Evolutionary conservation across 257 asterid genomes (phyloP), one percentile per base, ranked within the genome.

Genomic region (Nicotiana obtusifolia): DNA sequence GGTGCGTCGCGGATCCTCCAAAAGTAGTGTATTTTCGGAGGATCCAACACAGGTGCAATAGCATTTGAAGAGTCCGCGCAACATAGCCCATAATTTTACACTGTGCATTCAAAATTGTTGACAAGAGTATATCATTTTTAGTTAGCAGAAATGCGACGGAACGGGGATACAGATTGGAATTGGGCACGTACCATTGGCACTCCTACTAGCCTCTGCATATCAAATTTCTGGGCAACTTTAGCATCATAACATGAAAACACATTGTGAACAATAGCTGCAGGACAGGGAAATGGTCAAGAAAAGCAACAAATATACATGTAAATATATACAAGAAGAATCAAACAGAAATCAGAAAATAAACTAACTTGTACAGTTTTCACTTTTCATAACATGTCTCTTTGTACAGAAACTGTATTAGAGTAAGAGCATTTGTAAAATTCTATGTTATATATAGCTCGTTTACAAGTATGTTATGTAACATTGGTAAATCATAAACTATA

Each of bases 181-280:
- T 95, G 99, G 99, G 82, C 92, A 20, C 95, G 90, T 8, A 91
- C 91, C 47, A 95, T 95, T 49, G 97, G 87, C 28, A 95, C 99
- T 73, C 99, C 99, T n/a, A 84, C 90, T 44, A 95, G 94, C 87
- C 88, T 83, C 69, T 95, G 98, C 67, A 30, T 84, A 86, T 89
- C 87, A 1, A 82, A 82, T 85, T 88, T 86, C 75, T 92, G 97
- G 97, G 87, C 94, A 41, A 80, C 95, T 22, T 78, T 82, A 89
- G 92, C 93, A 82, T 81, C 91, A 61, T 90, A 82, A 80, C 31
- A 77, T 19, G n/a, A 10, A 56, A 81, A 33, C 5, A 7, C 20
- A 19, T 13, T 7, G 20, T 15, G 53, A 49, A 77, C 31, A 22
- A 33, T 78, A 59, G 37, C 56, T 33, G 71, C 82, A 60, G 16